Base-by-base conservation (phyloP, 2,329 filamentous ascomycete genomes). In the Claviceps pusilla region DNA sequence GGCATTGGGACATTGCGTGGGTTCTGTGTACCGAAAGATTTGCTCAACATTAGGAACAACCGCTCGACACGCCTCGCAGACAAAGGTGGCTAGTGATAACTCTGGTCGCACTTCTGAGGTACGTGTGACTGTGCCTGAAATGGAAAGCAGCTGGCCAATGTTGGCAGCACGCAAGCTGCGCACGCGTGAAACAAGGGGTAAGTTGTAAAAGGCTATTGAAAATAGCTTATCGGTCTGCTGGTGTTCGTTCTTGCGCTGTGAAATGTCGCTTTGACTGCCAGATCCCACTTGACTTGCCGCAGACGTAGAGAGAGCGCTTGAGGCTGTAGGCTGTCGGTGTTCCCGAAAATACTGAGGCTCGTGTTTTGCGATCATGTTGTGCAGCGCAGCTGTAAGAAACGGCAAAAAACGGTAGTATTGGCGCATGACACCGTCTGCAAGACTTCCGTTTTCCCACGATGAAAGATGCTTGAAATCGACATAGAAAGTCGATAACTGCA, bases 141-240 rank as follows among this genome's bases (percentile, higher is more conserved):
- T 95, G 11, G 93, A 96, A 6, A 95, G 80, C 47, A 98, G 78
- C 65, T 91, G 88, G 53, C 93, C 93, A 62, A 98, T 94, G 61
- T 95, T 90, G 58, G 82, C 78, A 31, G 93, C 95, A 37, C 93
- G 84, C 58, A 98, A 75, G 63, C 89, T 84, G 57, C 90, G 86
- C 55, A 96, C 81, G 59, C 90, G 79, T 2, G 89, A 93, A 14
- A 95, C 86, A 1, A 95, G 77, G 0, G 90, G 88, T 33, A 96
- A 74, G 65, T 96, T 95, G 74, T 95, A 95, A 63, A 96, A 94
- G 37, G 90, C 90, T 52, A 96, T 76, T 4, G 89, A 82, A 68
- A 98, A 97, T 42, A 98, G 76, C 74, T 95, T 96, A 71, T 98
- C 93, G 0, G 93, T 96, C 72, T 96, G 90, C 69, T 96, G 90